Evolutionary conservation across 2,329 filamentous ascomycete species (phyloP), one percentile per base, ranked within the genome.

Genomic region (Aspergillus sp.): DNA sequence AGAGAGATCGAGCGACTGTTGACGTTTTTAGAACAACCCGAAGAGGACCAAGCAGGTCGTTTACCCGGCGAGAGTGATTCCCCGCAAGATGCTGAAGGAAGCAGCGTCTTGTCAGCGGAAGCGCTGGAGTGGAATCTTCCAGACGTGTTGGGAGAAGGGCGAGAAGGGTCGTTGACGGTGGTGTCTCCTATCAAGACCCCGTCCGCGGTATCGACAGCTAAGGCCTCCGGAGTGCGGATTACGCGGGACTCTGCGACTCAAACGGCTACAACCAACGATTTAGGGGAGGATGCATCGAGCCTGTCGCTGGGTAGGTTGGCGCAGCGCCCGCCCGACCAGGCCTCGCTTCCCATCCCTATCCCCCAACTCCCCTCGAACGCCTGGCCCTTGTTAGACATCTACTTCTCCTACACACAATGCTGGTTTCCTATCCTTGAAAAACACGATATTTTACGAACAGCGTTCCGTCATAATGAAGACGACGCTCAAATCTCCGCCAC

Each of bases 351-450:
- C 41, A 32, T 52, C 11, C 44, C 7, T 8, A 39, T 17, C n/a
- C 39, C 69, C 73, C 15, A 82, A 85, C 68, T 84, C 82, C 70
- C 87, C 81, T 78, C 69, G 15, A 75, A 76, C 55, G 69, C 71
- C 25, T 75, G 73, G 72, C 79, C 82, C 2, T 80, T 92, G 3
- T 77, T 92, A 41, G 88, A 92, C 65, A 82, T 89, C 4, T 92
- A 91, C 71, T 90, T 91, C 61, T 85, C 88, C 1, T 91, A 90
- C 66, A 90, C 88, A 0, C 88, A 92, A 71, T 86, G 84, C 56
- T 93, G 90, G 90, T 81, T 93, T 25, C 90, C 90, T 0, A 86
- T 93, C 25, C 79, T 89, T 10, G 87, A 91, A 64, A 89, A 87
- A 63, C 84, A 88, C 52, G 82, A 83, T 44, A 77, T 90, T 4